Evolutionary conservation across 345 rosid genomes (phyloP), one percentile per base, ranked within the genome.

Genomic region (Excoecaria agallocha): DNA sequence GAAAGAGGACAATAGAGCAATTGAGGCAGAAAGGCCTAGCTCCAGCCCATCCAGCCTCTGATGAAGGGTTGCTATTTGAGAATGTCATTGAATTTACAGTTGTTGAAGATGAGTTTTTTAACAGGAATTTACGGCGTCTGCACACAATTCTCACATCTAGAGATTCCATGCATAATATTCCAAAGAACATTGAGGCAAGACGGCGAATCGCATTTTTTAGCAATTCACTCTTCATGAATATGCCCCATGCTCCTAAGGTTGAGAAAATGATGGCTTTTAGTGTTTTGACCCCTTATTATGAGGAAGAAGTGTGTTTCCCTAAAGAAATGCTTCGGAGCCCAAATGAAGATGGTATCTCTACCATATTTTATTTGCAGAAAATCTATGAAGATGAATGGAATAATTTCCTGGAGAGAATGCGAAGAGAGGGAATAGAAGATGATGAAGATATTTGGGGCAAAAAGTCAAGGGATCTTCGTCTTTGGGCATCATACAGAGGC

Each of bases 251-350:
- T 38, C 97, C 97, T 41, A 71, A 77, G 52, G 96, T 94, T 11
- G 96, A 92, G 71, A 94, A 94, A 79, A 94, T 94, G 98, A 82
- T 94, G 94, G 94, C 98, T 71, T 92, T 94, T 69, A 89, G 94
- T 82, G 92, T 94, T 62, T 78, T 94, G 77, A 94, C 98, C 68
- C 98, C 98, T 7, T 92, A 90, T 83, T 94, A 88, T 66, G 92
- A 88, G 25, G 98, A 94, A 79, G 97, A 92, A 43, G 97, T 94
- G 72, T 55, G 90, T 78, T 90, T 84, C 76, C 81, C 87, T 35
- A 86, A 86, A 84, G 93, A 86, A 75, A 78, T 78, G 83, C 90
- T 93, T 70, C 86, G 86, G 78, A 76, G 77, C 57, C 91, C 86
- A 68, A 94, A 94, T 68, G 98, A 94, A 80, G 98, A 94, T 77